phyloP scores from a whole-genome alignment of 2,329 filamentous ascomycete genomes.

The Chaetomium globosum region DNA sequence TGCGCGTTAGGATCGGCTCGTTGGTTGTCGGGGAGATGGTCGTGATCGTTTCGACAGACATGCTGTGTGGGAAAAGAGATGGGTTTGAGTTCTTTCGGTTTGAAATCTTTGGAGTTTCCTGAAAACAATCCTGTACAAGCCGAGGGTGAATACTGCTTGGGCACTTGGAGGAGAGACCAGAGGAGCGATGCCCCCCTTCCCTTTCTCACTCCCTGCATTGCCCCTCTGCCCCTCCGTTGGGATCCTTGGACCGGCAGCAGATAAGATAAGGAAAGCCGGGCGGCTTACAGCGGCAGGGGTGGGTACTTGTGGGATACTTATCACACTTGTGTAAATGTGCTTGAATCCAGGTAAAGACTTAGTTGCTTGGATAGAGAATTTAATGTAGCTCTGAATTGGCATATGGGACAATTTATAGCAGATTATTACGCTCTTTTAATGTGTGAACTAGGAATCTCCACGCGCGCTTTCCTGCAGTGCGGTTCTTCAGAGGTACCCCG shows the following conservation, averaged over 20 bases:
- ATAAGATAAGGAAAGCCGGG: slow-evolving; percentile 24
- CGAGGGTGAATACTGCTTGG: background rate
- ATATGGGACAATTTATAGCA: background rate
- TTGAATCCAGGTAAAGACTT: background rate
- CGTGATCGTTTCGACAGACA: slow-evolving; percentile 66
- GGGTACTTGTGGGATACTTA: background rate
- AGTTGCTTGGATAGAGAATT: background rate
- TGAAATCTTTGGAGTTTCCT: background rate
- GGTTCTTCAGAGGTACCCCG: background rate
- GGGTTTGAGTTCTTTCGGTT: background rate
- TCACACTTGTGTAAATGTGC: background rate
- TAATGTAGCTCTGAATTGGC: no score
- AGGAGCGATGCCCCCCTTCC: background rate
- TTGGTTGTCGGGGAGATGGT: slow-evolving; percentile 93
- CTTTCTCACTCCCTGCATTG: slow-evolving; percentile 8
- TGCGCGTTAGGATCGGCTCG: slow-evolving; percentile 77
- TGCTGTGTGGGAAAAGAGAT: slow-evolving; percentile 41
- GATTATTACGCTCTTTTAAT: background rate
- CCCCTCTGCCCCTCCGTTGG: slow-evolving; percentile 15
- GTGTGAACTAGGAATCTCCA: background rate
- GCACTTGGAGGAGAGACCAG: background rate
- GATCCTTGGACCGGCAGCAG: slow-evolving; percentile 23
- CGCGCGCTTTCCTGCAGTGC: background rate
- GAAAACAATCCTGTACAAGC: background rate
- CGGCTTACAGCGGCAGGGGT: no score